Conservation (phyloP, 140 eudicot genomes). For the Oenanthe javanica region DNA sequence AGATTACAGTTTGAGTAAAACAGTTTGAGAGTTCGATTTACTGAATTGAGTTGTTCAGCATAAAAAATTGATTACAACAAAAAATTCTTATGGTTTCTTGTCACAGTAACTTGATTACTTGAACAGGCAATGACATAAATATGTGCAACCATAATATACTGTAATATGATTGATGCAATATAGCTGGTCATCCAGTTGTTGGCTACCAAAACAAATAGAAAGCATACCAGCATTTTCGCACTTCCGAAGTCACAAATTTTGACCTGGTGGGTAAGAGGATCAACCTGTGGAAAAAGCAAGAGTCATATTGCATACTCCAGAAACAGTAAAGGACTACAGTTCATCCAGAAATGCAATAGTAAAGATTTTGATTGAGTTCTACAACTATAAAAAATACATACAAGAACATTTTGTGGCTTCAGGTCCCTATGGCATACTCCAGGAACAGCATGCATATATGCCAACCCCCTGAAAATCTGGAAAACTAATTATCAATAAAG, state of each 20-base stretch:
- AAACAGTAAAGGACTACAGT: neutral
- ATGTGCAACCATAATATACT: neutral
- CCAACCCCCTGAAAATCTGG: constrained; percentile 92
- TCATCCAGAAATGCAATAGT: neutral
- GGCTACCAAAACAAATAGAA: neutral
- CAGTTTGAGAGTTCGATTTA: no score
- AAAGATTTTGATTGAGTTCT: neutral
- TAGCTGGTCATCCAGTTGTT: neutral
- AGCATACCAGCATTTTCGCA: constrained; percentile 81
- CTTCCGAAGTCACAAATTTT: constrained; percentile 98
- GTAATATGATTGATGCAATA: neutral
- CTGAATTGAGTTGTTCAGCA: neutral
- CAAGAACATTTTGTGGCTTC: constrained; percentile 92
- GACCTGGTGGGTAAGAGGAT: constrained; percentile 74
- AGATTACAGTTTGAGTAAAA: no score
- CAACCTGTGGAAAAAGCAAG: constrained; percentile 46
- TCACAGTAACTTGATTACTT: neutral
- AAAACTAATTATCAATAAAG: constrained; percentile 17
- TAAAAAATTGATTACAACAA: neutral
- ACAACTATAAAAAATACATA: constrained; percentile 17
- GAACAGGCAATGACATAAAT: neutral
- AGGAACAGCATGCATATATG: constrained; percentile 87
- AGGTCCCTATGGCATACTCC: constrained; percentile 93
- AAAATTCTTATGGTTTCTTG: neutral
- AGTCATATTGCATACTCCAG: neutral